Conservation (phyloP, 2,329 filamentous ascomycete species). For the Chaetothyriales sp. region DNA sequence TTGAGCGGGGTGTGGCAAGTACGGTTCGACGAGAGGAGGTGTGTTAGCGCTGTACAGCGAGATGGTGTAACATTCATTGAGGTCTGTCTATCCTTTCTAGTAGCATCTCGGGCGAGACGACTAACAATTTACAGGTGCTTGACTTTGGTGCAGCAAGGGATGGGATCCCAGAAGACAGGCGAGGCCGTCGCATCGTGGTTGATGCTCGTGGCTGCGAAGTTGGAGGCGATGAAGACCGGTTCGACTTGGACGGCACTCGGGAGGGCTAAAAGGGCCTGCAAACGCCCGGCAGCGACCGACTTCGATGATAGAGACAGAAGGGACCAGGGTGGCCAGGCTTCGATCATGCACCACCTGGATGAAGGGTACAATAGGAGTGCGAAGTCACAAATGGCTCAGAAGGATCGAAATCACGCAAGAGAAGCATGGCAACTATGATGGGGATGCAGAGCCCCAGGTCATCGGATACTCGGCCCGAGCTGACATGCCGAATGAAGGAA, state of each 20-base stretch:
- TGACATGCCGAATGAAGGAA: not conserved
- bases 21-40: conserved; percentile 88
- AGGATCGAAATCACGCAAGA: not conserved
- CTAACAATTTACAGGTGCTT: conserved; percentile 53
- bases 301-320: not conserved
- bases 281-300: not conserved
- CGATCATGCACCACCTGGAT: not conserved
- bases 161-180: conserved; percentile 60
- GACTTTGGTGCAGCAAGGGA: conserved; percentile 93
- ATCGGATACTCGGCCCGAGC: not conserved
- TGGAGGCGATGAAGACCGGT: conserved; percentile 9
- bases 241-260: conserved; percentile 8
- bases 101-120: conserved; percentile 4
- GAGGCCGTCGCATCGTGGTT: conserved; percentile 59
- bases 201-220: conserved; percentile 29
- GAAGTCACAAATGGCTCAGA: not conserved
- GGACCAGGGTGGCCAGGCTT: not conserved
- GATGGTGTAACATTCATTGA: conserved; percentile 90
- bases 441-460: not conserved
- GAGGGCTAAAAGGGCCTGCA: not conserved
- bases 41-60: conserved; percentile 89
- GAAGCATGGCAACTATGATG: not conserved
- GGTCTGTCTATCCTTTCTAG: conserved; percentile 38
- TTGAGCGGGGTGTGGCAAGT: conserved; percentile 98
- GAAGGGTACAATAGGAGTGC: not conserved